Percentiles rank a stretch among this genome's conserved stretches.
Conservation (phyloP, 345 rosid species). For the Brassica carinata region DNA sequence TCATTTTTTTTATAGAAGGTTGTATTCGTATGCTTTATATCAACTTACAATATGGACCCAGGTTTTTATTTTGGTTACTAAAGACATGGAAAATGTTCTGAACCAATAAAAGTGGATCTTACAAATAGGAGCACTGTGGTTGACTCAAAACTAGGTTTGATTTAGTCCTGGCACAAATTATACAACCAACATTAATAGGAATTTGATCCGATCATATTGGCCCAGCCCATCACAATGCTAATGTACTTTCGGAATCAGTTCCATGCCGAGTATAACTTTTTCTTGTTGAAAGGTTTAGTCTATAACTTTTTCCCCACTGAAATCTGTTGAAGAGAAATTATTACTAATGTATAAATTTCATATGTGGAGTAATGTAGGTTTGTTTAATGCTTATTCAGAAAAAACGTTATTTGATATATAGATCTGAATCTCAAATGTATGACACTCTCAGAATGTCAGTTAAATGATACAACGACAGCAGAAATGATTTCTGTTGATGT, state of each 20-base stretch:
- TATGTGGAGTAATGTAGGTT: background rate
- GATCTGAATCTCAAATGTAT: background rate
- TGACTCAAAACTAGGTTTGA: background rate
- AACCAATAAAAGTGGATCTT: constrained; percentile 8
- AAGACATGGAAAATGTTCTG: background rate
- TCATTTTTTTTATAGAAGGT: background rate
- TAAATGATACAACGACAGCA: constrained; percentile 3
- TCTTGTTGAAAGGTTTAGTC: background rate
- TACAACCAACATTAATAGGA: background rate
- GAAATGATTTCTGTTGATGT: constrained; percentile 17
- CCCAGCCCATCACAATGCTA: constrained; percentile 1
- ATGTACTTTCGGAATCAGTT: background rate
- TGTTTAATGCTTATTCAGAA: background rate
- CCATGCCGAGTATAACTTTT: background rate
- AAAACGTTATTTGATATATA: background rate
- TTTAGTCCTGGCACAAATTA: background rate
- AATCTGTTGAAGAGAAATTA: background rate
- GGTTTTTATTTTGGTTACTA: background rate
- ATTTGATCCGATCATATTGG: background rate
- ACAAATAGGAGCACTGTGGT: background rate
- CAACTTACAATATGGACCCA: background rate
- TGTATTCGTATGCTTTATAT: background rate
- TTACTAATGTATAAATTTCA: background rate
- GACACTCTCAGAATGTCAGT: background rate
- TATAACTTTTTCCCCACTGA: background rate